Evolutionary conservation across 306 rosid species (phyloP), one percentile per base, ranked within the genome.

Genomic region (Myrica gale): DNA sequence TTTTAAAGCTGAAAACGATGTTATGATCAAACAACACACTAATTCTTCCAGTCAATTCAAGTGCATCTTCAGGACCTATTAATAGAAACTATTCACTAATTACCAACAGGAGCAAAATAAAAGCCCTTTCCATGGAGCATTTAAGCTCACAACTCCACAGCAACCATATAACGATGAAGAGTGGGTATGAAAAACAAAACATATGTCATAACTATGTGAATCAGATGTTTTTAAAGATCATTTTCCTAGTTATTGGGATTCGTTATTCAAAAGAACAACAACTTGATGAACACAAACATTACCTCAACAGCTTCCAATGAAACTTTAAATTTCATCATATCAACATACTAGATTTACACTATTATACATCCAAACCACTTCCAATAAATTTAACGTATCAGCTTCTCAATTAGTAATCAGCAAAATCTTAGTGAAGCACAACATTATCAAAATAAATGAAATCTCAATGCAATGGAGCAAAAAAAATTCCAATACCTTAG

Each of bases 401-500:
- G 74, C 56, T 42, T 50, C 73, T 4, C 2, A 76, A 67, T 66
- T 55, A 67, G 56, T 10, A 46, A 17, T 53, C 26, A 72, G 5
- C 11, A 39, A 16, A 72, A 37, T 55, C 13, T 41, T 54, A 39
- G 17, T 51, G 26, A 11, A 67, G 32, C 19, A 13, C 17, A 10
- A 4, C 32, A 7, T 7, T 5, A 62, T 13, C n/a, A 48, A 8
- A 68, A 52, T 26, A 57, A 41, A 37, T 46, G 9, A 68, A 52
- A 9, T 9, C 51, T 45, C 16, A 45, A 8, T 6, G 9, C 55
- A 21, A 39, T 20, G 43, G 4, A 60, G 10, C 17, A 41, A 54
- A 56, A 17, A 76, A 65, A 32, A 32, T 0, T 51, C 6, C 72
- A 63, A 39, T 73, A 94, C 98, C 97, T 92, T 90, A 0, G 98